Percentiles rank a stretch among this genome's conserved stretches.
Evolutionary conservation across 2,329 filamentous ascomycete species (phyloP).

Genomic region (Fusarium euwallaceae): DNA sequence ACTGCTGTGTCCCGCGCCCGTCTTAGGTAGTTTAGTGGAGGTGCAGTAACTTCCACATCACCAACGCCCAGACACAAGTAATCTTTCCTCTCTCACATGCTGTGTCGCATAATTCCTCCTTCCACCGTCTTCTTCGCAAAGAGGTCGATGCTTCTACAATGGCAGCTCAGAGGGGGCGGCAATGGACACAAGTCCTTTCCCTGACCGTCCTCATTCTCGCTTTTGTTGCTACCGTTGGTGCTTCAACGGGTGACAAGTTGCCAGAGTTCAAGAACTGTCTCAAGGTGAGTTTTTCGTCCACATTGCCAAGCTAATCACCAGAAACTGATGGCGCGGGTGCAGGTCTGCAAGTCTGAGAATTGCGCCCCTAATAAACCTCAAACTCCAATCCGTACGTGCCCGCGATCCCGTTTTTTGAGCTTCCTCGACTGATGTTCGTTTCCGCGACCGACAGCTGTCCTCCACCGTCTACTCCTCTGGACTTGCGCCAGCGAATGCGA

Average conservation of each 20-base stretch:
- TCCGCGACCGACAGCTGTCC: slow-evolving; percentile 70
- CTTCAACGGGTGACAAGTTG: slow-evolving; percentile 85
- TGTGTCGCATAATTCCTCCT: slow-evolving; percentile 6
- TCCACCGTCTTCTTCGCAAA: slow-evolving; percentile 12
- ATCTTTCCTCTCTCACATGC: slow-evolving; percentile 23
- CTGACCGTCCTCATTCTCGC: slow-evolving; percentile 55
- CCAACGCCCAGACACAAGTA: slow-evolving; percentile 21
- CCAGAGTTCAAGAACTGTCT: slow-evolving; percentile 92
- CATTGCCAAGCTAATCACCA: slow-evolving; percentile 3
- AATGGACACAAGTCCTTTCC: slow-evolving; percentile 49
- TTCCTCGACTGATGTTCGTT: slow-evolving; percentile 34
- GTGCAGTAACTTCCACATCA: slow-evolving; percentile 37
- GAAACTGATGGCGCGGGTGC: slow-evolving; percentile 25
- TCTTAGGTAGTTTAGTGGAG: not conserved
- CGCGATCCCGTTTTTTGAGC: slow-evolving; percentile 21
- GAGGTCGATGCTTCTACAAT: slow-evolving; percentile 51
- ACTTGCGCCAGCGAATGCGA: slow-evolving; percentile 95
- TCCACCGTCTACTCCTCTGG: slow-evolving; percentile 91
- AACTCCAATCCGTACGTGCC: slow-evolving; percentile 76
- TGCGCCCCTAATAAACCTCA: slow-evolving; percentile 73
- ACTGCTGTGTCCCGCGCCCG: slow-evolving; percentile 13
- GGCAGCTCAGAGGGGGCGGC: slow-evolving; percentile 51
- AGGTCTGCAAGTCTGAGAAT: slow-evolving; percentile 87
- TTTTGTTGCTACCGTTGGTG: slow-evolving; percentile 64
- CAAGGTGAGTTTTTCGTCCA: slow-evolving; percentile 66